These are phyloP conservation scores for Flagelloscypha sp. DNA, from an alignment of 768 basidiomycete genomes.

Conservation along the genomic window DNA sequence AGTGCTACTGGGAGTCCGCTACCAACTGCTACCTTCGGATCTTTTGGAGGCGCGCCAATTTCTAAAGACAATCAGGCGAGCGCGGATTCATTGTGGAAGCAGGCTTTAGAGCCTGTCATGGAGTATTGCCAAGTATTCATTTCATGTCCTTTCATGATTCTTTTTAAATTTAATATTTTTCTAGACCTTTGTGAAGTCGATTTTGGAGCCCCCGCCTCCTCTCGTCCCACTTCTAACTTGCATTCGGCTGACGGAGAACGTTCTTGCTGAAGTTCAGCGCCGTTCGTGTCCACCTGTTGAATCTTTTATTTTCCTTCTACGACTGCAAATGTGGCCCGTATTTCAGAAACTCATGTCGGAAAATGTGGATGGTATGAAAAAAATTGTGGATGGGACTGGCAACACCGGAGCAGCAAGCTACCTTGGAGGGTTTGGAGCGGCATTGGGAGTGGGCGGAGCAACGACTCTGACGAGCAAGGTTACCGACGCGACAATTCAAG, in stretches of 20 bases:
- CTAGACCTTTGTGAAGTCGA: conserved; percentile 60
- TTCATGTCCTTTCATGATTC: neutral
- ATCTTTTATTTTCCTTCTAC: conserved; percentile 69
- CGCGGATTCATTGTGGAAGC: conserved; percentile 75
- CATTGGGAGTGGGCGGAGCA: no score
- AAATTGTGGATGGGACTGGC: conserved; percentile 66
- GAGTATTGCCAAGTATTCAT: conserved; percentile 67
- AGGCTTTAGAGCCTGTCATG: conserved; percentile 84
- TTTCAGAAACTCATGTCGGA: conserved; percentile 87
- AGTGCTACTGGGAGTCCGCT: no score
- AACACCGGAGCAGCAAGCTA: no score
- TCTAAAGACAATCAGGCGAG: conserved; percentile 54
- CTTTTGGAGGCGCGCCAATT: no score
- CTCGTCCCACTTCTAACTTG: conserved; percentile 77
- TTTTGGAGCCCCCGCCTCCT: conserved; percentile 68
- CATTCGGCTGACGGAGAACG: conserved; percentile 83
- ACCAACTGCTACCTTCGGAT: no score
- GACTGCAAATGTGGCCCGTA: conserved; percentile 86
- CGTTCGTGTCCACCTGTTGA: conserved; percentile 77
- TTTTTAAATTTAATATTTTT: neutral
- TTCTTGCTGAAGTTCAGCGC: conserved; percentile 66
- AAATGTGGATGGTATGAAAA: conserved; percentile 75
- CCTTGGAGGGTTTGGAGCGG: no score
- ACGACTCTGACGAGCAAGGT: no score
- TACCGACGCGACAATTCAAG: no score